Percentiles rank a stretch among this genome's conserved stretches.
phyloP scores from a whole-genome alignment of 208 protist genomes.

The Blastocrithidia nonstop region DNA sequence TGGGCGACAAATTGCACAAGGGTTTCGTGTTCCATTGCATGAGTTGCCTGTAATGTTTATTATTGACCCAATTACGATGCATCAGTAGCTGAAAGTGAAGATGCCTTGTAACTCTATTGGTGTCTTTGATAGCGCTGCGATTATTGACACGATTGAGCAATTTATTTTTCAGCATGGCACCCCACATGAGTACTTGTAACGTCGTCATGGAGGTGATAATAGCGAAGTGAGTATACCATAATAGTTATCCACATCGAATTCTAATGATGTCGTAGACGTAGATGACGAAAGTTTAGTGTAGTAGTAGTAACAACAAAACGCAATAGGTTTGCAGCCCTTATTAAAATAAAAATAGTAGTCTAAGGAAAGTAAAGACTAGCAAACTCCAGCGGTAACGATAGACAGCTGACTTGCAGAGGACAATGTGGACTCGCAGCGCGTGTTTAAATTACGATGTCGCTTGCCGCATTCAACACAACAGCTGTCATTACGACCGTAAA shows the following conservation, averaged over 20 bases:
- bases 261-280: no score
- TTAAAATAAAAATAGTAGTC: no score
- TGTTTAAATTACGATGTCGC: slow-evolving; percentile 44
- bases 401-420: no score
- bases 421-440: no score
- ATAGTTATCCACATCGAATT: no score
- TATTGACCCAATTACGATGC: slow-evolving; percentile 48
- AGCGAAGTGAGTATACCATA: no score
- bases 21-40: slow-evolving; percentile 16
- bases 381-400: no score
- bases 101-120: slow-evolving; percentile 6
- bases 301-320: slow-evolving; percentile 2
- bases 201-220: neutral
- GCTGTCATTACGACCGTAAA: slow-evolving; percentile 33
- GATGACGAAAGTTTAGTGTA: neutral
- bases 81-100: slow-evolving; percentile 19
- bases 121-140: slow-evolving; percentile 17
- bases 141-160: slow-evolving; percentile 22
- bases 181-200: slow-evolving; percentile 10
- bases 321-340: no score
- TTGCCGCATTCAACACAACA: slow-evolving; percentile 26
- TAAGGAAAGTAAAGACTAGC: no score
- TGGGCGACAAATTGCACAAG: slow-evolving; percentile 17
- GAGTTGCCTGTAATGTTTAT: slow-evolving; percentile 36
- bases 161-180: slow-evolving; percentile 21